Conservation (phyloP, 768 basidiomycete species). For the Kwoniella dendrophila region DNA sequence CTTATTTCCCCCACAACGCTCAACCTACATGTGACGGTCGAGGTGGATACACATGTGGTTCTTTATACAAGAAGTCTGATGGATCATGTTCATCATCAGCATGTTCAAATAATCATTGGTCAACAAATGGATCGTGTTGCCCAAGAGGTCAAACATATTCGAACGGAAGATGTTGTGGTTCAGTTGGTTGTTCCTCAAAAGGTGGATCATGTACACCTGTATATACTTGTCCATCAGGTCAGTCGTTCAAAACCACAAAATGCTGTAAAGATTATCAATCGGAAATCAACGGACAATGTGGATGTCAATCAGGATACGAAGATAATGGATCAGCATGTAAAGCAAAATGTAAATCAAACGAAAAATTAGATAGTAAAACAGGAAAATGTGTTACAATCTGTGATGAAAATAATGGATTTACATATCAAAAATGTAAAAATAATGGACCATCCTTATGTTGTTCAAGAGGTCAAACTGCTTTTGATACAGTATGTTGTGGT, state of each 20-base stretch:
- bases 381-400: conserved; percentile 33
- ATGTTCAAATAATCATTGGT: conserved; percentile 30
- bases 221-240: conserved; percentile 25
- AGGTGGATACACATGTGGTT: conserved; percentile 49
- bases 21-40: conserved; percentile 49
- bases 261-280: conserved; percentile 32
- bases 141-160: conserved; percentile 43
- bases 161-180: conserved; percentile 43
- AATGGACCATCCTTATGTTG: conserved; percentile 34
- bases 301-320: conserved; percentile 41
- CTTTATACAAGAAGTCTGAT: conserved; percentile 29
- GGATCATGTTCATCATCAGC: conserved; percentile 33
- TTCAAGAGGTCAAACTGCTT: conserved; percentile 22
- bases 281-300: conserved; percentile 33
- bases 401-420: conserved; percentile 29
- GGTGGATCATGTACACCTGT: conserved; percentile 34
- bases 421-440: conserved; percentile 25
- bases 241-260: conserved; percentile 24
- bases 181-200: conserved; percentile 27
- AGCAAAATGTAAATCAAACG: conserved; percentile 27
- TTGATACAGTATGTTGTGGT: conserved; percentile 38
- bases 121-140: conserved; percentile 45
- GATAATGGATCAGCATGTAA: conserved; percentile 32
- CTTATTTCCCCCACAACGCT: conserved; percentile 41
- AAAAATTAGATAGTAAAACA: conserved; percentile 31